Base-by-base conservation (phyloP, 1,284 basidiomycete species). In the Vanrija pseudolonga region DNA sequence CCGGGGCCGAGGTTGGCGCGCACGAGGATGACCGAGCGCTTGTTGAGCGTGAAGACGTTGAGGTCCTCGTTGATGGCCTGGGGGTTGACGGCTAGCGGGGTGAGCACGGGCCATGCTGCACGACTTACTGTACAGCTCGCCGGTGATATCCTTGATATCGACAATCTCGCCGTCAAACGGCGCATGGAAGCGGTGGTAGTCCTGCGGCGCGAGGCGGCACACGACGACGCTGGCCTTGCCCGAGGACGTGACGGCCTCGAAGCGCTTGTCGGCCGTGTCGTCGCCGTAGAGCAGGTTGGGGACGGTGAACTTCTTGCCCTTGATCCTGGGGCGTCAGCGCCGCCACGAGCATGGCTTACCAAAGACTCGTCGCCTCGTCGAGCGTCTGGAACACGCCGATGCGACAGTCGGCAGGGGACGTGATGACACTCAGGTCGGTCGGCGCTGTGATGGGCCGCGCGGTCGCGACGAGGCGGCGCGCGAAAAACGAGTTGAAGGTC, bases 401-500 rank as follows among this genome's bases (percentile, higher is more conserved):
- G 9, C 88, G 78, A 62, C 84, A 89, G 64, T 93, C 90, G 0
- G 89, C 88, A 2, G 84, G 83, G 26, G 83, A 84, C 65, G 84
- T 83, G 49, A 91, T 70, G 18, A 80, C 77, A 3, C 64, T 62
- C 0, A 81, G 77, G 60, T 89, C 81, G 3, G 81, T 78, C 0
- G 79, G 80, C 14, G 84, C 77, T 44, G 84, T 80, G 11, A 89
- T 80, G 0, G 86, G 87, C 6, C 90, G 81, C 7, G 84, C 86
- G 9, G 76, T 82, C 0, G 83, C 76, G 56, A 82, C 82, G 42
- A 92, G 79, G 62, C 84, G 82, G 43, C 89, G 80, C 53, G 78
- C 84, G 78, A 92, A 92, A 77, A 93, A 92, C 22, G 88, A 81
- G 73, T 92, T 93, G 79, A 93, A 91, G 14, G 77, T 85, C 65